phyloP scores from a whole-genome alignment of 495 filamentous ascomycete genomes.

The Articulospora tetracladia region DNA sequence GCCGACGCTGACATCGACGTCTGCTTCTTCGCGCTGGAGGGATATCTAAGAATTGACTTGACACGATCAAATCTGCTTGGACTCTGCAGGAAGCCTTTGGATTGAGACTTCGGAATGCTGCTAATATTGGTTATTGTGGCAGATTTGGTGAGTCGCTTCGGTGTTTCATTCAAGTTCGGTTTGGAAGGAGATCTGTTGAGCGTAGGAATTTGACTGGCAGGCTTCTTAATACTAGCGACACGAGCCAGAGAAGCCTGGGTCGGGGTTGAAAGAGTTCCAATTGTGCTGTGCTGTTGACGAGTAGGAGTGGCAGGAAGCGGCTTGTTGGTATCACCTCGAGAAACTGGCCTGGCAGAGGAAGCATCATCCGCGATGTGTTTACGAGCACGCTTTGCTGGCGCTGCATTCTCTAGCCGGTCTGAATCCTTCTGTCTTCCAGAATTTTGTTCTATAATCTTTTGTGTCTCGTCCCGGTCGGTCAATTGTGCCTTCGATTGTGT shows the following conservation, averaged over 20 bases:
- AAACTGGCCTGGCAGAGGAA: slow-evolving; percentile 37
- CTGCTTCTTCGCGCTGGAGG: slow-evolving; percentile 32
- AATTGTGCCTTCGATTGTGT: slow-evolving; percentile 71
- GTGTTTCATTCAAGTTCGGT: slow-evolving; percentile 15
- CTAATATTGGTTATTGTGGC: slow-evolving; percentile 33
- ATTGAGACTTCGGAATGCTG: slow-evolving; percentile 8
- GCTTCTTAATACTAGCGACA: slow-evolving; percentile 50
- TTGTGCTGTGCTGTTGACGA: slow-evolving; percentile 32
- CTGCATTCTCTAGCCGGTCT: slow-evolving; percentile 28
- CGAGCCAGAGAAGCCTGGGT: slow-evolving; percentile 77
- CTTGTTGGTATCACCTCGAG: slow-evolving; percentile 33
- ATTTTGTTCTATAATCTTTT: slow-evolving; percentile 6
- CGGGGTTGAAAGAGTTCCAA: slow-evolving; percentile 62
- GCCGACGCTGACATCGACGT: slow-evolving; percentile 27
- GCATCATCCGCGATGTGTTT: slow-evolving; percentile 44
- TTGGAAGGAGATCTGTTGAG: slow-evolving; percentile 24
- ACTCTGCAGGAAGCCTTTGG: slow-evolving; percentile 16
- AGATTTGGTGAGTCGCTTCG: slow-evolving; percentile 26
- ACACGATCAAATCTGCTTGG: slow-evolving; percentile 41
- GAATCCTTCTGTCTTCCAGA: slow-evolving; percentile 17
- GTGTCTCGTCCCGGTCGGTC: slow-evolving; percentile 38
- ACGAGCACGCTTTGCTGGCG: slow-evolving; percentile 25
- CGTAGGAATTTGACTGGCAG: slow-evolving; percentile 37
- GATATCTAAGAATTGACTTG: slow-evolving; percentile 44
- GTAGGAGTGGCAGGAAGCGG: slow-evolving; percentile 29